These are phyloP conservation scores for Corylus avellana DNA, from an alignment of 306 rosid species.

Conservation along the genomic window DNA sequence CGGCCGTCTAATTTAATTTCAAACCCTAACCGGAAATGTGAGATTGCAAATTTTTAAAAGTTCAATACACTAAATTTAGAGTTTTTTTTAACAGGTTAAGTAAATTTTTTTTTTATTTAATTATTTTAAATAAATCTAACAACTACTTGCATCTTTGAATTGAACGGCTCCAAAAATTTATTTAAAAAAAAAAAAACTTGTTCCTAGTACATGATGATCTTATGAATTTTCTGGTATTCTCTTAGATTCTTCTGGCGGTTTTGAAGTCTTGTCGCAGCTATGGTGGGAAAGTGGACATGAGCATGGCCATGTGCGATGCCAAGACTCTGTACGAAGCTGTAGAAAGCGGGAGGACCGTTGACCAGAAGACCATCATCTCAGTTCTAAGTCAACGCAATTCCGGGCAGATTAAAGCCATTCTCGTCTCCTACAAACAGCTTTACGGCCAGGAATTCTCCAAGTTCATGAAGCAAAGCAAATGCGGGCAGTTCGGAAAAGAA, in stretches of 20 bases:
- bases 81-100: too few relatives aligned
- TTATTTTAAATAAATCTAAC: too few relatives aligned
- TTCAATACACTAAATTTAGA: too few relatives aligned
- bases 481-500: conserved; percentile 32
- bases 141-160: background rate
- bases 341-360: conserved; percentile 20
- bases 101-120: too few relatives aligned
- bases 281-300: conserved; percentile 27
- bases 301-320: conserved; percentile 33
- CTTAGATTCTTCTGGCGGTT: conserved; percentile 13
- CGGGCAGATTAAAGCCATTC: conserved; percentile 20
- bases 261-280: conserved; percentile 17
- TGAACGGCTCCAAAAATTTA: background rate
- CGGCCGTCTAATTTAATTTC: too few relatives aligned
- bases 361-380: conserved; percentile 20
- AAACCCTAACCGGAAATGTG: too few relatives aligned
- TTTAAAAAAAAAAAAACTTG: too few relatives aligned
- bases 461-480: conserved; percentile 25
- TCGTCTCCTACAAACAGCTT: conserved; percentile 24
- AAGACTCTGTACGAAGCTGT: conserved; percentile 27
- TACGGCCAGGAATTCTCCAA: conserved; percentile 27
- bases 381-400: conserved; percentile 19
- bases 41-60: too few relatives aligned
- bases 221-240: background rate
- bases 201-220: background rate